Percentiles rank a stretch among this genome's conserved stretches.
These are phyloP conservation scores for Dimargaris cristalligena DNA, from an alignment of 192 early-diverging fungal genomes.

Conservation along the genomic window DNA sequence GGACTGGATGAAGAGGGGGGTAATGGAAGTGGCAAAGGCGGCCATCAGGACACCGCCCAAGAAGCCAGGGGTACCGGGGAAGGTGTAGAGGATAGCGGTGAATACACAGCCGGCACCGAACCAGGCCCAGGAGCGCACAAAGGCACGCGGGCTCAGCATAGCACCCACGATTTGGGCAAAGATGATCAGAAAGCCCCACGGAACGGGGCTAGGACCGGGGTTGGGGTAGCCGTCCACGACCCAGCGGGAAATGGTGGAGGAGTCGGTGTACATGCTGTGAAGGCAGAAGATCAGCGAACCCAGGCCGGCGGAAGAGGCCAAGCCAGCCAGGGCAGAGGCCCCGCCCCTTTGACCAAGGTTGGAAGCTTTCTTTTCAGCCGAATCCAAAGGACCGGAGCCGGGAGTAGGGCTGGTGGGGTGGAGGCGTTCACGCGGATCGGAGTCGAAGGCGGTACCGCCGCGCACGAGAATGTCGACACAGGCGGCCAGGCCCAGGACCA, in stretches of 20 bases:
- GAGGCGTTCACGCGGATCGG: not conserved
- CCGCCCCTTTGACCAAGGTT: not conserved
- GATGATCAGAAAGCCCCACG: constrained; percentile 49
- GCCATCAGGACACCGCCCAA: constrained; percentile 44
- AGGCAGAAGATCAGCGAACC: constrained; percentile 49
- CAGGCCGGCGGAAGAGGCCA: constrained; percentile 36
- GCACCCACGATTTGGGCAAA: constrained; percentile 39
- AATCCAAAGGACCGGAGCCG: not conserved
- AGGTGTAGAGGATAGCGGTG: constrained; percentile 36
- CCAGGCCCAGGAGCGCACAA: constrained; percentile 33
- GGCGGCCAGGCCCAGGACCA: constrained; percentile 42
- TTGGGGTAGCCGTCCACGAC: constrained; percentile 53
- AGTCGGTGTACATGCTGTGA: constrained; percentile 62
- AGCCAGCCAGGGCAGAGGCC: constrained; percentile 22
- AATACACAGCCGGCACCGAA: constrained; percentile 35
- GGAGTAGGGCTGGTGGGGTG: constrained; percentile 11
- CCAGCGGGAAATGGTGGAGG: constrained; percentile 58
- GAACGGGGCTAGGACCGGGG: constrained; percentile 53
- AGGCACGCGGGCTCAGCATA: constrained; percentile 18
- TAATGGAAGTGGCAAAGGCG: constrained; percentile 36
- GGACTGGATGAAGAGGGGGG: constrained; percentile 38
- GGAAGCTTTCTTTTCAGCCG: not conserved
- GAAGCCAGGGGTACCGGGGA: constrained; percentile 43
- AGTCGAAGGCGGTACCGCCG: constrained; percentile 10
- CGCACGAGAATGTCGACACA: constrained; percentile 36